These are phyloP conservation scores for Cyphellophora europaea DNA, from an alignment of 2,329 filamentous ascomycete species.

Conservation along the genomic window DNA sequence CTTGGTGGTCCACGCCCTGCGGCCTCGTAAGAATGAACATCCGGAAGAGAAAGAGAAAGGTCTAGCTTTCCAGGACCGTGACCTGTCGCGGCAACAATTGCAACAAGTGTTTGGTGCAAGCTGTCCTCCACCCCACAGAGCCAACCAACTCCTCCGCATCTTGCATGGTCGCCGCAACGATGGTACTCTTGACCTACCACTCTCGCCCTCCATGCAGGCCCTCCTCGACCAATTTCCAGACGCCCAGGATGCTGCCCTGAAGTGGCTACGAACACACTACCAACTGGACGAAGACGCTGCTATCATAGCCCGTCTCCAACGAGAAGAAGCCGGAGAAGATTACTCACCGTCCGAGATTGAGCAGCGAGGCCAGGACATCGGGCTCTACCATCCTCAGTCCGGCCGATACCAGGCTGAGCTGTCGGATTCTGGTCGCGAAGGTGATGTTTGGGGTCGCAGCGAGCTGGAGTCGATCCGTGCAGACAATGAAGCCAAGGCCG, in stretches of 20 bases:
- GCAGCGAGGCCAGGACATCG: slow-evolving; percentile 28
- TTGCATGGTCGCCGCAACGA: slow-evolving; percentile 34
- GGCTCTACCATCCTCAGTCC: slow-evolving; percentile 32
- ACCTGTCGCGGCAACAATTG: slow-evolving; percentile 11
- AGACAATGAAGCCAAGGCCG: slow-evolving; percentile 28
- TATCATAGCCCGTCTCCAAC: slow-evolving; percentile 32
- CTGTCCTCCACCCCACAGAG: slow-evolving; percentile 7
- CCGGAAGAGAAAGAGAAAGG: slow-evolving; percentile 10
- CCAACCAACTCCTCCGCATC: slow-evolving; percentile 22
- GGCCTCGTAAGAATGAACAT: slow-evolving; percentile 6
- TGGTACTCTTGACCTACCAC: slow-evolving; percentile 35
- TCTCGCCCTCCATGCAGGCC: slow-evolving; percentile 30
- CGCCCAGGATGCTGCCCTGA: slow-evolving; percentile 25
- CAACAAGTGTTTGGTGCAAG: slow-evolving; percentile 10
- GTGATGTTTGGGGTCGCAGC: slow-evolving; percentile 33
- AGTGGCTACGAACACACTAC: slow-evolving; percentile 32
- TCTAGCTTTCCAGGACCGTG: slow-evolving; percentile 12
- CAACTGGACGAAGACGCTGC: slow-evolving; percentile 39
- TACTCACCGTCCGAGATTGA: slow-evolving; percentile 18
- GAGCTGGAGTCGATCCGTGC: slow-evolving; percentile 30
- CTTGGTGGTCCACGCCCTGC: slow-evolving; percentile 6
- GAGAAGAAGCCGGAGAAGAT: slow-evolving; percentile 16
- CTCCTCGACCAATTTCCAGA: slow-evolving; percentile 19
- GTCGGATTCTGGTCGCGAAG: slow-evolving; percentile 29
- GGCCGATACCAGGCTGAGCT: slow-evolving; percentile 32